Evolutionary conservation across 345 rosid genomes (phyloP), one percentile per base, ranked within the genome.

Genomic region (Corchorus capsularis): DNA sequence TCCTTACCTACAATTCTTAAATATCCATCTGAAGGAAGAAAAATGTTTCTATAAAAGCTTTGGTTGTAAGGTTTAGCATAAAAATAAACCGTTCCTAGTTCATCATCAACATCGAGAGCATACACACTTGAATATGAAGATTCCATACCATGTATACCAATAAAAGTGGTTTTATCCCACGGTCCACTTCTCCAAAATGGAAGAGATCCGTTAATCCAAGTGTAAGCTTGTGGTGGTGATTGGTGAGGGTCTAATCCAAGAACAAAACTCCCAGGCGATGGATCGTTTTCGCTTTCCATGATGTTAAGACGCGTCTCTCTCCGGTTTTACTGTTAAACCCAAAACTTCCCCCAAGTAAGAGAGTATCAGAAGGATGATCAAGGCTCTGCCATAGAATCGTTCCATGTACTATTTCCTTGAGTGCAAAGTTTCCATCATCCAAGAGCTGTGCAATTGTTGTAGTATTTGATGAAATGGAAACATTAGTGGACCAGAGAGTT

Each of bases 211-310:
- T 67, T n/a, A n/a, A n/a, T 54, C 61, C 72, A 70, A 27, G 53
- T 32, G 35, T 52, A 52, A 49, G 46, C 60, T 54, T 70, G 61
- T 2, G 15, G 27, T 10, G 61, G 22, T 35, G 46, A 14, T 63
- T 46, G 6, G 27, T 27, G 27, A 73, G 73, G 60, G 13, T 47
- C 56, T 46, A 64, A 41, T 62, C 72, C 35, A 16, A 53, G 2
- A 60, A 69, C 43, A 71, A 75, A 32, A 16, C 66, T 32, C 54
- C 66, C 68, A 71, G 63, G 43, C 49, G 47, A 78, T 0, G 82
- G 84, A 55, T 82, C 84, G 17, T 13, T 57, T 0, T 9, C 27
- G 20, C 76, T 73, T 75, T 78, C 84, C 84, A 82, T 2, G 72
- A 69, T 0, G 72, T 45, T 73, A 82, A 5, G 73, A 75, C 59